phyloP scores from a whole-genome alignment of 192 early-diverging fungal genomes.

The Obelidium mucronatum region DNA sequence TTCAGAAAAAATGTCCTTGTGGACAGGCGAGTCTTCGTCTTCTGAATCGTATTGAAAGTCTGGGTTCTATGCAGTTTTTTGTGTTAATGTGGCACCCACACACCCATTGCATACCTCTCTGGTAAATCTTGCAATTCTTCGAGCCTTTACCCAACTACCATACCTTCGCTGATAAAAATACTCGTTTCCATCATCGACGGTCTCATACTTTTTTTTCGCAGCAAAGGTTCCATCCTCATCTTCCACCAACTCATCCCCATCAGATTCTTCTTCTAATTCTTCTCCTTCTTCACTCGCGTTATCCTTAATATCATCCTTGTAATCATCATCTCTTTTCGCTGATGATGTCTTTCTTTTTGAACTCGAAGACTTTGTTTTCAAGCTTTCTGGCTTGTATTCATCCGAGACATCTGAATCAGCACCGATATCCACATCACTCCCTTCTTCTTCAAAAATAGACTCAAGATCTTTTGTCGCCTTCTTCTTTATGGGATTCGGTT shows the following conservation, averaged over 20 bases:
- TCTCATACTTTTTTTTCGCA: constrained; percentile 20
- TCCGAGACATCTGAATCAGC: not conserved
- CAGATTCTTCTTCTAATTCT: constrained; percentile 28
- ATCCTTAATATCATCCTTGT: not conserved
- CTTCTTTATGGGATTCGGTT: not conserved
- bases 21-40: constrained; percentile 62
- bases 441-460: not conserved
- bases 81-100: no score
- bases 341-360: no score
- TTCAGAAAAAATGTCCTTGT: constrained; percentile 42
- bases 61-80: no score
- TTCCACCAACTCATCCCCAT: constrained; percentile 18
- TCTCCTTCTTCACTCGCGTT: not conserved
- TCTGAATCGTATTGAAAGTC: constrained; percentile 41
- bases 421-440: not conserved
- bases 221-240: constrained; percentile 35
- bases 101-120: constrained; percentile 46
- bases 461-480: not conserved
- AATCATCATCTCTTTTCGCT: no score
- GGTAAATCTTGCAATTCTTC: constrained; percentile 32
- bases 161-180: constrained; percentile 61
- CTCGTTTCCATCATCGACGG: constrained; percentile 76
- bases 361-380: not conserved
- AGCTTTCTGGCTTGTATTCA: not conserved
- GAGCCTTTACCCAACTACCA: constrained; percentile 56